Evolutionary conservation across 306 rosid species (phyloP).

Genomic region (Begonia fuchsioides): DNA sequence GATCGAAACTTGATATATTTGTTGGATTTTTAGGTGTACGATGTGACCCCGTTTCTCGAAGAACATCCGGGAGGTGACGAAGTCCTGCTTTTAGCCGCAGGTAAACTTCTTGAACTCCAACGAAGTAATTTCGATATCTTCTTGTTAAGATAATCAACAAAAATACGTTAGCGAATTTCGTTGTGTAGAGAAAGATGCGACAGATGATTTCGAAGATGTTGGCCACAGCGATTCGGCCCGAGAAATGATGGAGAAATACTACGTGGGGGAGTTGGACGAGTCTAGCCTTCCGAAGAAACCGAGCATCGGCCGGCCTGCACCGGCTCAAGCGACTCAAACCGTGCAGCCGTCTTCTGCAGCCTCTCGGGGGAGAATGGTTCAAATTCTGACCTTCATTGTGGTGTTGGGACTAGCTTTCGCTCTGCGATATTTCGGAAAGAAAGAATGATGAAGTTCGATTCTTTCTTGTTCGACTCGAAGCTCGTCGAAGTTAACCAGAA

Average conservation of each 20-base stretch:
- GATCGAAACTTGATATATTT: too few relatives aligned
- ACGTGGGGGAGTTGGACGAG: slow-evolving; percentile 43
- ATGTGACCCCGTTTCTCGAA: slow-evolving; percentile 76
- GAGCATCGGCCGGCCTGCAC: slow-evolving; percentile 9
- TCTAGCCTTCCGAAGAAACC: slow-evolving; percentile 31
- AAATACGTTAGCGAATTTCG: not conserved
- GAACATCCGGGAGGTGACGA: slow-evolving; percentile 99
- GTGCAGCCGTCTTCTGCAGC: slow-evolving; percentile 24
- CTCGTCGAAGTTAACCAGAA: too few relatives aligned
- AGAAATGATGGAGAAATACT: slow-evolving; percentile 45
- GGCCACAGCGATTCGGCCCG: slow-evolving; percentile 62
- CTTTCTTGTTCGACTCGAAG: too few relatives aligned
- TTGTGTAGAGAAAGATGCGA: slow-evolving; percentile 69
- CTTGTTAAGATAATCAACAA: not conserved
- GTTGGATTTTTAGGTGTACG: slow-evolving; percentile 63
- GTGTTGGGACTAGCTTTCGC: slow-evolving; percentile 42
- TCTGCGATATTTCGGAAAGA: slow-evolving; percentile 40
- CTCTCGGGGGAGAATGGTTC: slow-evolving; percentile 26
- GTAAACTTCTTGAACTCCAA: slow-evolving; percentile 18
- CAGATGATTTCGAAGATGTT: slow-evolving; percentile 67
- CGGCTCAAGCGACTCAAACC: slow-evolving; percentile 8
- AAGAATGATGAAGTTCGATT: slow-evolving; percentile 6
- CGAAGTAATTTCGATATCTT: slow-evolving; percentile 7
- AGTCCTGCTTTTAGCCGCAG: slow-evolving; percentile 47
- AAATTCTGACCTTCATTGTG: slow-evolving; percentile 48